Base-by-base conservation (phyloP, 257 asterid genomes). In the Pogostemon cablin region DNA sequence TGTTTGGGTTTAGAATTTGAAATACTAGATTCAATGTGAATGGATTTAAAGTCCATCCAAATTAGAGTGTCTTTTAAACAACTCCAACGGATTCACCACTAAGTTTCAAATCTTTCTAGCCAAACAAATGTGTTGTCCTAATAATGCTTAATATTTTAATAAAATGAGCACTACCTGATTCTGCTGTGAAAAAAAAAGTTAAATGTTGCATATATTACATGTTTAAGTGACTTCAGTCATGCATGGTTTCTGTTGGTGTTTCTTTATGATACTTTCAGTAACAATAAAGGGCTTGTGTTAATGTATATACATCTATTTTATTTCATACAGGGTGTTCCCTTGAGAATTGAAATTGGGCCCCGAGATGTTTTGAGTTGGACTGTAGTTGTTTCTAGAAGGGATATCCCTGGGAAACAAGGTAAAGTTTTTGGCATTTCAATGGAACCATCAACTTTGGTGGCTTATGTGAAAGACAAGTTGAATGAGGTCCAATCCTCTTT, bases 281-380 rank as follows among this genome's bases (percentile, higher is more conserved):
- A 47, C 52, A 49, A 59, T 50, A 73, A 69, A 11, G 47, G 54
- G 7, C 42, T 49, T 71, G 6, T 68, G 25, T 32, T 68, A 8
- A 64, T 59, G 7, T 67, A 15, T 38, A 67, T 7, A 64, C 61
- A 56, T 55, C 67, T 61, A 55, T 69, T 53, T 83, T 66, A 65
- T 77, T 74, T 71, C 53, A 67, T 84, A 37, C 72, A 95, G 99
- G 99, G 99, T 79, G 96, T 91, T 69, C 99, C 98, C 69, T 65
- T 95, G 60, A 85, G 99, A 81, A 90, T 95, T 56, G 99, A 89
- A 81, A 87, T 95, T 79, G 98, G 99, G 49, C 97, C 99, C 32
- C 95, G 96, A 58, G 99, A 93, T 38, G 96, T 91, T 77, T 85
- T 85, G 25, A 89, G 88, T 72, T 83, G 86, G 57, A 89, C 86